A percentile compares a stretch with the other conserved stretches of the same genome.
These are phyloP conservation scores for Parastagonospora nodorum DNA, from an alignment of 2,329 filamentous ascomycete species.

Conservation along the genomic window DNA sequence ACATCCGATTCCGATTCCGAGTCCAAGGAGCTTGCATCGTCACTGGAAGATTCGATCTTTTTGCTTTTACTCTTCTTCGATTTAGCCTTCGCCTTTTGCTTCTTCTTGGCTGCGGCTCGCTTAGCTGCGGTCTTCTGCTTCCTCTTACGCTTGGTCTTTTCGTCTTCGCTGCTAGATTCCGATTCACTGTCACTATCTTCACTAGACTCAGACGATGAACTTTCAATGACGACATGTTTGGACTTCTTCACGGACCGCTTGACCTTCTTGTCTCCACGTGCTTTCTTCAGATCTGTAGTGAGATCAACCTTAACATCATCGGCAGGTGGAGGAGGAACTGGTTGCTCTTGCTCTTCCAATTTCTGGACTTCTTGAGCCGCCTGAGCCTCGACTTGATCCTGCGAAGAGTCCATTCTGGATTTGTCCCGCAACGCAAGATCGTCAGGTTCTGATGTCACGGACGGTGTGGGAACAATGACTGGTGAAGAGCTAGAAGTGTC, in stretches of 20 bases:
- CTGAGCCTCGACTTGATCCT: slow-evolving; percentile 14
- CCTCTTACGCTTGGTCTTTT: slow-evolving; percentile 29
- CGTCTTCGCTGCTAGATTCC: slow-evolving; percentile 23
- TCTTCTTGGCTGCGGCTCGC: slow-evolving; percentile 19
- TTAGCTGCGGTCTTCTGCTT: slow-evolving; percentile 18
- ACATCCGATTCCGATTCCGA: slow-evolving; percentile 22
- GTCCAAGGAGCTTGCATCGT: slow-evolving; percentile 18
- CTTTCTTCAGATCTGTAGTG: slow-evolving; percentile 11
- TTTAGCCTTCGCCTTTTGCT: slow-evolving; percentile 29
- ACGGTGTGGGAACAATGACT: slow-evolving; percentile 30
- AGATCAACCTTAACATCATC: slow-evolving; percentile 13
- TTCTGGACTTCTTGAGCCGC: slow-evolving; percentile 6
- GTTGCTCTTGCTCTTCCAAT: slow-evolving; percentile 8
- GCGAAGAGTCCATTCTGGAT: slow-evolving; percentile 17
- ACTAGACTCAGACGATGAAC: slow-evolving; percentile 27
- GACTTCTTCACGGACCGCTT: slow-evolving; percentile 21
- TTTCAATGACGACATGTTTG: slow-evolving; percentile 23
- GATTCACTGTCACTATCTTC: slow-evolving; percentile 25
- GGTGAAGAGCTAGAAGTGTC: slow-evolving; percentile 30
- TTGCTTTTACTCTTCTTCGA: slow-evolving; percentile 29
- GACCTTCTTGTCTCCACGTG: slow-evolving; percentile 10
- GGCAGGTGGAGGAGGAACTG: slow-evolving; percentile 3
- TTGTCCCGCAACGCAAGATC: slow-evolving; percentile 16
- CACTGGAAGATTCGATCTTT: slow-evolving; percentile 20
- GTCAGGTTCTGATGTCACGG: slow-evolving; percentile 26